Evolutionary conservation across 768 basidiomycete genomes (phyloP).

Genomic region (Thelephora ganbajun): DNA sequence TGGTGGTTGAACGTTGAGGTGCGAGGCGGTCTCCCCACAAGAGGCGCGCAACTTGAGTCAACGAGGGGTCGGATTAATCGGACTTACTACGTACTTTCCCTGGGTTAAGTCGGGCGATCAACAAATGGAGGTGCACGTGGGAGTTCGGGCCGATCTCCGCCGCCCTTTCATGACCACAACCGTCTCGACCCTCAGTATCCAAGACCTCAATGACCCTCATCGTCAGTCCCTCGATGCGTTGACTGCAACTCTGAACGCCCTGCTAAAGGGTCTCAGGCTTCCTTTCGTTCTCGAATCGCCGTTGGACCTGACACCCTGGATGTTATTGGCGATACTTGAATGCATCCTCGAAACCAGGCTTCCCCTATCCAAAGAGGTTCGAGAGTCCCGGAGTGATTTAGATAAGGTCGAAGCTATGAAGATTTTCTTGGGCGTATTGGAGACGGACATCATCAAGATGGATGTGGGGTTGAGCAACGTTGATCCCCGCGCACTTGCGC

Average conservation of each 20-base stretch:
- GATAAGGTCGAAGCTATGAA: slow-evolving; percentile 54
- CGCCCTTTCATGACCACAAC: too few relatives aligned
- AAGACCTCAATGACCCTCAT: too few relatives aligned
- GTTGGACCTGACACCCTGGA: slow-evolving; percentile 52
- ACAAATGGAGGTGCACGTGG: too few relatives aligned
- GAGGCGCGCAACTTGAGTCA: too few relatives aligned
- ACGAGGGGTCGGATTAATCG: too few relatives aligned
- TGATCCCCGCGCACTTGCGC: slow-evolving; percentile 51
- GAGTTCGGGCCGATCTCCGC: too few relatives aligned
- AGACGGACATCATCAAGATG: slow-evolving; percentile 41
- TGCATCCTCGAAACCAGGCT: slow-evolving; percentile 41
- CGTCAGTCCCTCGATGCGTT: background rate
- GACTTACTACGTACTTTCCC: too few relatives aligned
- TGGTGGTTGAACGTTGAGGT: too few relatives aligned
- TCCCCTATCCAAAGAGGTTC: slow-evolving; percentile 24
- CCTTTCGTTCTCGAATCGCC: slow-evolving; percentile 20
- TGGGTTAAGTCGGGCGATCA: too few relatives aligned
- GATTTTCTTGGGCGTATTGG: slow-evolving; percentile 60
- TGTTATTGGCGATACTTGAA: slow-evolving; percentile 60
- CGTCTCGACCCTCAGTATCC: too few relatives aligned
- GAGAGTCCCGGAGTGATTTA: slow-evolving; percentile 20
- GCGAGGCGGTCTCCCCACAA: too few relatives aligned
- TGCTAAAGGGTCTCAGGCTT: slow-evolving; percentile 17
- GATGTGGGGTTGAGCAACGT: slow-evolving; percentile 54
- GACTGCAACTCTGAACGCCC: slow-evolving; percentile 14